Conservation (phyloP, 2,329 filamentous ascomycete species). For the Hirsutella thompsonii region DNA sequence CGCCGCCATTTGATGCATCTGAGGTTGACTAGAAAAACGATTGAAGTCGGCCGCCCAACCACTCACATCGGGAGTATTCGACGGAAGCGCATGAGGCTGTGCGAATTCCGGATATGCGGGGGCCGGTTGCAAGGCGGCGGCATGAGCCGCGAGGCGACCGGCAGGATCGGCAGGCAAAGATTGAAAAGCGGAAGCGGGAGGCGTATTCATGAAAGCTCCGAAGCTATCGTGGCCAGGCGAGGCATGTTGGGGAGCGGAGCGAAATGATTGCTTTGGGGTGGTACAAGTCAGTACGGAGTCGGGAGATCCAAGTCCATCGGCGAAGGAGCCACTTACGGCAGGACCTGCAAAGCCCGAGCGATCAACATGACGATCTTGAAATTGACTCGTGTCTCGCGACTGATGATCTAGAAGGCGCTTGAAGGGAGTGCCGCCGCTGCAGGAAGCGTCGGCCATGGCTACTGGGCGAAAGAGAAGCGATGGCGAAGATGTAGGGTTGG, state of each 20-base stretch:
- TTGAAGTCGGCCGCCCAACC: conserved; percentile 25
- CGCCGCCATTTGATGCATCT: conserved; percentile 3
- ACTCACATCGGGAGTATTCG: conserved; percentile 11
- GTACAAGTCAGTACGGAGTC: neutral
- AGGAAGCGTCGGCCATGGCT: conserved; percentile 27
- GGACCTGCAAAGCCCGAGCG: conserved; percentile 14
- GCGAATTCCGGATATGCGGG: conserved; percentile 6
- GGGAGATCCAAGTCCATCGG: no score
- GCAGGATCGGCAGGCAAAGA: conserved; percentile 20
- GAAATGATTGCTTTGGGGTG: conserved; percentile 16
- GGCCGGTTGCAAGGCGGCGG: conserved; percentile 14
- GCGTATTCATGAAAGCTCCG: conserved; percentile 20
- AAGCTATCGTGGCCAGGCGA: conserved; percentile 19
- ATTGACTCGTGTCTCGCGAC: conserved; percentile 25
- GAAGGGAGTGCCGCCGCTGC: conserved; percentile 28
- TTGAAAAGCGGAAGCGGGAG: conserved; percentile 11
- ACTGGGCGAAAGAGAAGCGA: neutral
- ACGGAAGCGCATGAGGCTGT: neutral
- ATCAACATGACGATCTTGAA: conserved; percentile 25
- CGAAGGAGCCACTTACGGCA: conserved; percentile 14
- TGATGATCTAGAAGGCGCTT: conserved; percentile 30
- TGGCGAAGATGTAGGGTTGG: neutral
- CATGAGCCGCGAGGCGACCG: conserved; percentile 19
- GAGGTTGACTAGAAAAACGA: conserved; percentile 16
- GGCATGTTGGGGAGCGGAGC: conserved; percentile 15